Conservation (phyloP, 768 basidiomycete species). For the Lactarius quietus region DNA sequence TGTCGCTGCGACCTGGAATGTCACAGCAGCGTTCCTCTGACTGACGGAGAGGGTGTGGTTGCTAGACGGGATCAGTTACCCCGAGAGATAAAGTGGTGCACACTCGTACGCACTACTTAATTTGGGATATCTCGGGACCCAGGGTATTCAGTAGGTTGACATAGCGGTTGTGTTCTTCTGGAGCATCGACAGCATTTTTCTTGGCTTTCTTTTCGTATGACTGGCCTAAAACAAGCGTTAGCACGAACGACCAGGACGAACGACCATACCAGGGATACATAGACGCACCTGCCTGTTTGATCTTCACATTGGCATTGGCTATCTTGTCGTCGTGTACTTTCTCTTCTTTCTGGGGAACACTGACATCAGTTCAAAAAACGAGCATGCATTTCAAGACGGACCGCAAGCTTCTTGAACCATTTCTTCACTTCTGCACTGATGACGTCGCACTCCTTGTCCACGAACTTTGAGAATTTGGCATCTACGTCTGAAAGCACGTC, state of each 20-base stretch:
- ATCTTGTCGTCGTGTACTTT: conserved; percentile 71
- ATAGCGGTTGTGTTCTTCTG: conserved; percentile 75
- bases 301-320: conserved; percentile 59
- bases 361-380: background rate
- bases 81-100: background rate
- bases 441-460: conserved; percentile 66
- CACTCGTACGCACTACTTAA: conserved; percentile 59
- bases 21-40: conserved; percentile 55
- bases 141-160: conserved; percentile 66
- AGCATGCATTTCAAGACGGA: conserved; percentile 37
- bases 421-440: conserved; percentile 71
- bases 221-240: conserved; percentile 47
- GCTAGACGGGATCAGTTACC: conserved; percentile 37
- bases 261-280: background rate
- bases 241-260: no score
- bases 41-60: conserved; percentile 63
- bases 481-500: conserved; percentile 70
- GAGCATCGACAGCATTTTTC: conserved; percentile 61
- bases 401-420: conserved; percentile 82
- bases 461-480: conserved; percentile 67
- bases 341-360: conserved; percentile 66
- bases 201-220: conserved; percentile 77
- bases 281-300: conserved; percentile 67
- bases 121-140: conserved; percentile 75
- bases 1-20: conserved; percentile 58